phyloP scores from a whole-genome alignment of 768 basidiomycete species.

The Collybiopsis confluens region DNA sequence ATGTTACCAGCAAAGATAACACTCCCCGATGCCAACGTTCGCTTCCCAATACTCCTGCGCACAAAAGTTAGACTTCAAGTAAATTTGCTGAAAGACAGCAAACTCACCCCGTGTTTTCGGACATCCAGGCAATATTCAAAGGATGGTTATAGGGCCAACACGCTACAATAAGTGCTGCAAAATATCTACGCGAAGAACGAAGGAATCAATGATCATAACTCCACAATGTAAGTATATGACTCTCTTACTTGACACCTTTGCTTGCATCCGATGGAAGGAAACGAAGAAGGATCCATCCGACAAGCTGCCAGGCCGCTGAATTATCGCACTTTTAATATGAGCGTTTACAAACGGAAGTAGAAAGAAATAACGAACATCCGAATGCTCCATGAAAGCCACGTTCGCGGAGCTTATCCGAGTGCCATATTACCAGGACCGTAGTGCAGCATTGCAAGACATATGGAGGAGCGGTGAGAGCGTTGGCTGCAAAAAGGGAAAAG shows the following conservation, averaged over 20 bases:
- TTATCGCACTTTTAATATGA: not conserved
- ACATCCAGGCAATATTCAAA: constrained; percentile 36
- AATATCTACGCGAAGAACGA: constrained; percentile 15
- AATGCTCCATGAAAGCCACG: constrained; percentile 26
- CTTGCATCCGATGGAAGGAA: constrained; percentile 23
- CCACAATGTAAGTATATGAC: not conserved
- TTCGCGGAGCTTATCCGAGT: constrained; percentile 12
- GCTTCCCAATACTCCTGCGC: constrained; percentile 26
- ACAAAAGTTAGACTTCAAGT: not conserved
- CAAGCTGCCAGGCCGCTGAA: constrained; percentile 32
- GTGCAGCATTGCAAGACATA: constrained; percentile 12
- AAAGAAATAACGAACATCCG: constrained; percentile 19
- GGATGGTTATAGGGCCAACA: constrained; percentile 37
- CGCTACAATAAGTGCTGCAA: constrained; percentile 30
- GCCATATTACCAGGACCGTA: constrained; percentile 9
- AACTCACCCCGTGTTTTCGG: constrained; percentile 32
- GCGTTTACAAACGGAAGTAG: not conserved
- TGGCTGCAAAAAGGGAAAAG: constrained; percentile 32
- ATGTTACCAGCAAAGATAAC: constrained; percentile 29
- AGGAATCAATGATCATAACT: not conserved
- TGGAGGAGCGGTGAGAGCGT: constrained; percentile 24
- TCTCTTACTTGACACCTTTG: constrained; percentile 23
- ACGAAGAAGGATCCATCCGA: constrained; percentile 33
- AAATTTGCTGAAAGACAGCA: too few relatives aligned
- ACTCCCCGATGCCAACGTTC: constrained; percentile 30